Conservation (phyloP, 371 early-diverging fungal species). For the Entomophthora muscae region DNA sequence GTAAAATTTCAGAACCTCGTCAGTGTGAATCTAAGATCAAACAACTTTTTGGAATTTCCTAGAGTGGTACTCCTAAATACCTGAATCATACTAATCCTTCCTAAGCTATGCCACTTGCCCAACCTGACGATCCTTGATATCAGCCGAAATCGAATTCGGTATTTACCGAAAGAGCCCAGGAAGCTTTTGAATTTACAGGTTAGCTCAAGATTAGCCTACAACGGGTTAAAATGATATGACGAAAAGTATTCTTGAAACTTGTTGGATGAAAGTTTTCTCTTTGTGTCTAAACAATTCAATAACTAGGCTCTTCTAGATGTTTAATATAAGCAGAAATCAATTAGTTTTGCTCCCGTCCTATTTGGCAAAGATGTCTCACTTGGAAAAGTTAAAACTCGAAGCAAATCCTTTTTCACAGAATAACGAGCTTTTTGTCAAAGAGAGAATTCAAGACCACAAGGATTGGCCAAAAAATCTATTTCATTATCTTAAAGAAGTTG, state of each 20-base stretch:
- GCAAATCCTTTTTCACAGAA: background rate
- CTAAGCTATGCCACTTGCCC: conserved; percentile 10
- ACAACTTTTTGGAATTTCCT: background rate
- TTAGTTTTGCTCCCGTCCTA: background rate
- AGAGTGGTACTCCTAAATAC: background rate
- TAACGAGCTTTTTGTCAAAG: background rate
- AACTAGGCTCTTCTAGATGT: background rate
- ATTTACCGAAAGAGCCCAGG: conserved; percentile 9
- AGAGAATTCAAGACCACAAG: background rate
- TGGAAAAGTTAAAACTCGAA: background rate
- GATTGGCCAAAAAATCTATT: background rate
- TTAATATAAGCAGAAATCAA: background rate
- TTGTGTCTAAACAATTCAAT: too few species aligned
- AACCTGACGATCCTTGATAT: conserved; percentile 12
- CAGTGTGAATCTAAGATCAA: background rate
- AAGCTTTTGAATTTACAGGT: conserved; percentile 10
- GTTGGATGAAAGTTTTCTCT: too few species aligned
- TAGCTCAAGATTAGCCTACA: too few species aligned
- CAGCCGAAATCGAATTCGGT: conserved; percentile 10
- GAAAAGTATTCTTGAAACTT: too few species aligned
- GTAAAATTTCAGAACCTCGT: background rate
- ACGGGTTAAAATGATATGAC: too few species aligned
- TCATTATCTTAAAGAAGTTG: background rate
- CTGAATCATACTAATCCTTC: background rate
- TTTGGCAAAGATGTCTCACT: background rate